A percentile compares a stretch with the other conserved stretches of the same genome.
phyloP scores from a whole-genome alignment of 257 asterid genomes.

The Solanum megistacrolobum region DNA sequence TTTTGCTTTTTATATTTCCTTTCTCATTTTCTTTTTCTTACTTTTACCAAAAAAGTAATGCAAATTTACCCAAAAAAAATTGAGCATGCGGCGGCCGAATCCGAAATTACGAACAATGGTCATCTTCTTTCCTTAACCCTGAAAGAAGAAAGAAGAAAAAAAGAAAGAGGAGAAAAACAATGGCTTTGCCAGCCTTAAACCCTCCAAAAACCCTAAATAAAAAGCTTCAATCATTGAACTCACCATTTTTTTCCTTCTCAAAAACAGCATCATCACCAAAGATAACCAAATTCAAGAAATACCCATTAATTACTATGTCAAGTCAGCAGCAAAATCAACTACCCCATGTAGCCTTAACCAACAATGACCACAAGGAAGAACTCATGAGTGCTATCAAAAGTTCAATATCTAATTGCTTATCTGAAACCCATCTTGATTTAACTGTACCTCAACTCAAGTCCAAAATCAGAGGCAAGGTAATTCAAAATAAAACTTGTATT shows the following conservation, averaged over 20 bases:
- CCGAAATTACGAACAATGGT: neutral
- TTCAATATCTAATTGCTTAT: constrained; percentile 54
- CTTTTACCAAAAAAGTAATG: neutral
- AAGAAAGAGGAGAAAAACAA: neutral
- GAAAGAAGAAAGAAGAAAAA: neutral
- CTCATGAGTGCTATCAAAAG: constrained; percentile 40
- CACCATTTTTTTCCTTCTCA: constrained; percentile 1
- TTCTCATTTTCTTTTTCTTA: no score
- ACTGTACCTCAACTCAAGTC: constrained; percentile 62
- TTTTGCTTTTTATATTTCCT: neutral
- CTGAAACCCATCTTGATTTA: constrained; percentile 69
- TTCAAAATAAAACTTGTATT: neutral
- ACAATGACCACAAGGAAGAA: constrained; percentile 38
- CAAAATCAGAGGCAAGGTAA: constrained; percentile 87
- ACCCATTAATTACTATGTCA: constrained; percentile 29
- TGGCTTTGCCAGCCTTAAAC: constrained; percentile 34
- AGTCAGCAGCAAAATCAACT: constrained; percentile 14
- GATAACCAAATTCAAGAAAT: constrained; percentile 15
- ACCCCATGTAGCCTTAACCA: constrained; percentile 18
- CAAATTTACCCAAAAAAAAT: neutral
- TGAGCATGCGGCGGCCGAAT: neutral
- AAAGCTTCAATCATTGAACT: constrained; percentile 2
- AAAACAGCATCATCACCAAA: constrained; percentile 5
- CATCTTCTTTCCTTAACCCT: neutral
- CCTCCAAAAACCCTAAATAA: constrained; percentile 27